Base-by-base conservation (phyloP, 129 eudicot species). In the Solidago caesia region DNA sequence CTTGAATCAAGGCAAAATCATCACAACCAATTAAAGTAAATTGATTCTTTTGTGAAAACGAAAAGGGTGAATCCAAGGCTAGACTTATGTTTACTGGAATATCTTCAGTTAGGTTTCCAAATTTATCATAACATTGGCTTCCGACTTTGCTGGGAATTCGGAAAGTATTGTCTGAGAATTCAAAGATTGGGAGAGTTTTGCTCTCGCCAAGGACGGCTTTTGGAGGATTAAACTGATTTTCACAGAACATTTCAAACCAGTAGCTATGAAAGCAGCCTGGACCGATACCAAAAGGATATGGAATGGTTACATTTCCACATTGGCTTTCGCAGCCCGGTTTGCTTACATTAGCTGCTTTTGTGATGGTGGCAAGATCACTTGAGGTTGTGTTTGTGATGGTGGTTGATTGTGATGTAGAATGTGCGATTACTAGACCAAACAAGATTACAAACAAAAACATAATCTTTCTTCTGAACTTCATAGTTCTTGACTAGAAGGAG, bases 21-120 rank as follows among this genome's bases (percentile, higher is more conserved):
- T 86, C 78, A 21, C 95, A 89, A 3, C 91, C 95, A 4, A 86
- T 49, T 48, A 86, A 80, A 0, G 77, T 79, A 53, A 86, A 79
- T 48, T 65, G 82, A 39, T 88, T 88, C 25, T 43, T 25, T 5
- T 74, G 78, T 0, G 92, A 87, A 63, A 84, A 76, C 6, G 79
- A 69, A 55, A 48, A 77, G 13, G 84, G 83, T 7, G 85, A 25
- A 2, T 45, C 10, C 27, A 13, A 44, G 7, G 21, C 73, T 1
- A 79, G 39, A 53, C 26, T 25, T 9, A 63, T 65, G 56, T 5
- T 0, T 0, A 13, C 61, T 0, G 67, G 27, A 12, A 44, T 42
- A n/a, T 56, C 64, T 13, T 29, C 58, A 2, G 49, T 67, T 11
- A 43, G 8, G 11, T 57, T 47, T 21, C 73, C 79, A 3, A 42